Base-by-base conservation (phyloP, 2,329 filamentous ascomycete genomes). In the Biscogniauxia sp. region DNA sequence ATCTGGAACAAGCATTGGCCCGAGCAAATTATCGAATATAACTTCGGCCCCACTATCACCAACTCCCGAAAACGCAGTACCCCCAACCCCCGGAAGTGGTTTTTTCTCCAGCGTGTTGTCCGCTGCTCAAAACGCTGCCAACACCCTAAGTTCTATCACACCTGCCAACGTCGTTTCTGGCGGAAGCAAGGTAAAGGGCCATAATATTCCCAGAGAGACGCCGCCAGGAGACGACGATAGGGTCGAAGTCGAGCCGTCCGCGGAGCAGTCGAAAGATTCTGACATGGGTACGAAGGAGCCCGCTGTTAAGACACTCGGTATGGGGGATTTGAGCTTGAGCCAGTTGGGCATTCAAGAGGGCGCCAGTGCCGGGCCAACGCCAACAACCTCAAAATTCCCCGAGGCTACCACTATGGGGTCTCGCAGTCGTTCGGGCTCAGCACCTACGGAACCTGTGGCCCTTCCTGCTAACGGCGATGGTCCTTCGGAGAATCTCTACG, bases 51-150 rank as follows among this genome's bases (percentile, higher is more conserved):
- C 93, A 8, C 79, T 95, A 56, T 91, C 93, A 2, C 91, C 93
- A 7, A 90, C 88, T 0, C 81, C 86, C 45, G 93, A 97, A 74
- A 82, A 77, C 74, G 88, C 63, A 63, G 77, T 64, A 56, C 80
- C 66, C 69, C 75, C 59, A 81, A 84, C 68, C 70, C 86, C 84
- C 28, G 82, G 85, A 58, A 80, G 84, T 45, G 88, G 93, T 0
- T 98, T 99, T 79, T 98, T 99, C 77, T 96, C 92, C 4, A 93
- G 91, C 25, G 91, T 99, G 72, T 87, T 99, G 65, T 94, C 92
- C 50, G 94, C 90, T 53, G 95, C 95, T 19, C 94, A 98, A 75
- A 97, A 90, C 82, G 94, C 94, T 51, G 93, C 93, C 15, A 92
- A 80, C 65, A 88, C 86, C 19, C 75, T 93, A 4, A 92, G 84